phyloP scores from a whole-genome alignment of 805 yeast genomes.

The Candida namnaoensis region DNA sequence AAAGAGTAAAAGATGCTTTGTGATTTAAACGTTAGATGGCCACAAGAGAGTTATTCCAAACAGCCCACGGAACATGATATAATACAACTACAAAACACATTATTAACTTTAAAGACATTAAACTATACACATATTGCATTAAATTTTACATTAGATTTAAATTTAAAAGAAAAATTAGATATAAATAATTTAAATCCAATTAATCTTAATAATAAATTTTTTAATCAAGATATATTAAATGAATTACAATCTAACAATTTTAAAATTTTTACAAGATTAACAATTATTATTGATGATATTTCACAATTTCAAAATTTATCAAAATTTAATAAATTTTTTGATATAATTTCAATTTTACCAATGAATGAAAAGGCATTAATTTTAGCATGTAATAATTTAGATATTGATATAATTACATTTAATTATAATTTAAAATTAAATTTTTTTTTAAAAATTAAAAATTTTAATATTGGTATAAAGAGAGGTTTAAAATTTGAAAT shows the following conservation, averaged over 20 bases:
- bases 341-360: constrained; percentile 78
- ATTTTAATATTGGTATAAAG: constrained; percentile 73
- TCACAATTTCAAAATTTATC: constrained; percentile 55
- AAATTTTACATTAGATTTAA: constrained; percentile 53
- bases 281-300: constrained; percentile 70
- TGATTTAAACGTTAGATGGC: constrained; percentile 74
- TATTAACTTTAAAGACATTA: constrained; percentile 44
- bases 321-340: constrained; percentile 45
- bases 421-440: constrained; percentile 60
- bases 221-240: constrained; percentile 9
- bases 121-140: constrained; percentile 77
- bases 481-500: constrained; percentile 82
- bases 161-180: constrained; percentile 45
- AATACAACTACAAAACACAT: constrained; percentile 33
- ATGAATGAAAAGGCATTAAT: constrained; percentile 70
- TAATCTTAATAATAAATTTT: constrained; percentile 18
- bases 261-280: constrained; percentile 59
- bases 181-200: constrained; percentile 37
- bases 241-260: constrained; percentile 26
- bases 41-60: constrained; percentile 37
- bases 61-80: constrained; percentile 35
- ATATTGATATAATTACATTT: constrained; percentile 74
- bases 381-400: constrained; percentile 65
- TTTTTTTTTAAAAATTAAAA: constrained; percentile 73
- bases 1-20: no score